phyloP scores from a whole-genome alignment of 345 rosid species.

The Camelina hispida region DNA sequence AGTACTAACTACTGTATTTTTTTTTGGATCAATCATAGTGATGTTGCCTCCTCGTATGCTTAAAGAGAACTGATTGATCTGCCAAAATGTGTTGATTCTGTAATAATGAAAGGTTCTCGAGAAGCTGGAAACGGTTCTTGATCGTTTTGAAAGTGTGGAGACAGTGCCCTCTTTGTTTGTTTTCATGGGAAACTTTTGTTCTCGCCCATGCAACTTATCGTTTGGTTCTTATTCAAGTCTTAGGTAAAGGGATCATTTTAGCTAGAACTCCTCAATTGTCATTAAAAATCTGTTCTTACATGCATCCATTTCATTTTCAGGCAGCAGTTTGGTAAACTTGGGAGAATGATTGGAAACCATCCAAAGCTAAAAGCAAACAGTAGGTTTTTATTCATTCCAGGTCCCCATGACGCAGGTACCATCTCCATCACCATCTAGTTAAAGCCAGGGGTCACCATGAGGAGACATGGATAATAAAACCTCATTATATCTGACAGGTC shows the following conservation, averaged over 20 bases:
- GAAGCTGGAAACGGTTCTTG: slow-evolving; percentile 72
- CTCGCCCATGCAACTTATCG: slow-evolving; percentile 85
- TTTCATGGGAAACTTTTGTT: slow-evolving; percentile 91
- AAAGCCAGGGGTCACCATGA: not conserved
- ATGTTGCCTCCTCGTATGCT: slow-evolving; percentile 2
- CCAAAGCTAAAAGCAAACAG: slow-evolving; percentile 75
- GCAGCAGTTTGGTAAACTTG: slow-evolving; percentile 77
- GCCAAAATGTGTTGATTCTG: slow-evolving; percentile 44
- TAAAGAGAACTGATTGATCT: slow-evolving; percentile 43
- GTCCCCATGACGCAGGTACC: slow-evolving; percentile 86
- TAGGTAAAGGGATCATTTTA: slow-evolving; percentile 54
- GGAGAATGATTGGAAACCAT: slow-evolving; percentile 70
- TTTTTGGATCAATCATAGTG: not conserved
- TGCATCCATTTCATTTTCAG: slow-evolving; percentile 42
- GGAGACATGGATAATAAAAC: slow-evolving; percentile 29
- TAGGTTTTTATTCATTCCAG: slow-evolving; percentile 81
- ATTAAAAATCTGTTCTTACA: not conserved
- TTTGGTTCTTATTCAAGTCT: slow-evolving; percentile 73
- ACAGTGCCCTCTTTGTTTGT: slow-evolving; percentile 89
- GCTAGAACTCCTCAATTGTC: not conserved
- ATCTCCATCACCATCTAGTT: slow-evolving; percentile 6
- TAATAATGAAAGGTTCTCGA: slow-evolving; percentile 63
- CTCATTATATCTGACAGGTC: slow-evolving; percentile 59
- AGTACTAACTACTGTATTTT: slow-evolving; percentile 17
- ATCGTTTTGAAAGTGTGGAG: slow-evolving; percentile 73